Percentiles rank a stretch among this genome's conserved stretches.
phyloP scores from a whole-genome alignment of 495 filamentous ascomycete species.

The Penicillium parvum region DNA sequence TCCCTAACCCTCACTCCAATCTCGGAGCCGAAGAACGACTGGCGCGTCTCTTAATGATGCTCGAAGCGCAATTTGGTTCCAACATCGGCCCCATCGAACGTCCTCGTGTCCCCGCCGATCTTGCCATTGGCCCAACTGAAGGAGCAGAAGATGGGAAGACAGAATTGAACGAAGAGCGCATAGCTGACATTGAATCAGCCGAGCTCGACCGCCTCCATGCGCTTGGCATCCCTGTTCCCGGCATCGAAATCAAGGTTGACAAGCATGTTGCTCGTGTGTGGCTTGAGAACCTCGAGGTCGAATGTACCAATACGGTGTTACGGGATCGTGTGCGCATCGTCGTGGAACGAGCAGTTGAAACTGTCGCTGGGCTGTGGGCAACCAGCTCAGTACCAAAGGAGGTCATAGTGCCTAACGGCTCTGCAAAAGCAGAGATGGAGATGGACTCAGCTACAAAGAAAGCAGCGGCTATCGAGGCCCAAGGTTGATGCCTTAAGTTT shows the following conservation, averaged over 20 bases:
- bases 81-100: slow-evolving; percentile 68
- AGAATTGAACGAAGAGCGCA: slow-evolving; percentile 39
- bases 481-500: slow-evolving; percentile 16
- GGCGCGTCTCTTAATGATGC: slow-evolving; percentile 83
- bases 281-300: slow-evolving; percentile 87
- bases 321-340: slow-evolving; percentile 79
- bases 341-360: slow-evolving; percentile 88
- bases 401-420: slow-evolving; percentile 17
- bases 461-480: slow-evolving; percentile 24
- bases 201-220: slow-evolving; percentile 68
- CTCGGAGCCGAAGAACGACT: slow-evolving; percentile 69
- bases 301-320: slow-evolving; percentile 69
- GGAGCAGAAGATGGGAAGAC: slow-evolving; percentile 15
- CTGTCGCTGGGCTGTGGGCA: slow-evolving; percentile 71
- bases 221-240: slow-evolving; percentile 82
- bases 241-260: slow-evolving; percentile 81
- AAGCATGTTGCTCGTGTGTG: slow-evolving; percentile 83
- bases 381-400: slow-evolving; percentile 25
- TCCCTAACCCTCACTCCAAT: slow-evolving; percentile 66
- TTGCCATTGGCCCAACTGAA: slow-evolving; percentile 38
- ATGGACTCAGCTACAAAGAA: slow-evolving; percentile 16
- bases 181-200: slow-evolving; percentile 52
- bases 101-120: slow-evolving; percentile 49
- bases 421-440: slow-evolving; percentile 7
- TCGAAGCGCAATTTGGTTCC: slow-evolving; percentile 91